Base-by-base conservation (phyloP, 108 stramenopile genomes). In the Parietichytrium sp. region DNA sequence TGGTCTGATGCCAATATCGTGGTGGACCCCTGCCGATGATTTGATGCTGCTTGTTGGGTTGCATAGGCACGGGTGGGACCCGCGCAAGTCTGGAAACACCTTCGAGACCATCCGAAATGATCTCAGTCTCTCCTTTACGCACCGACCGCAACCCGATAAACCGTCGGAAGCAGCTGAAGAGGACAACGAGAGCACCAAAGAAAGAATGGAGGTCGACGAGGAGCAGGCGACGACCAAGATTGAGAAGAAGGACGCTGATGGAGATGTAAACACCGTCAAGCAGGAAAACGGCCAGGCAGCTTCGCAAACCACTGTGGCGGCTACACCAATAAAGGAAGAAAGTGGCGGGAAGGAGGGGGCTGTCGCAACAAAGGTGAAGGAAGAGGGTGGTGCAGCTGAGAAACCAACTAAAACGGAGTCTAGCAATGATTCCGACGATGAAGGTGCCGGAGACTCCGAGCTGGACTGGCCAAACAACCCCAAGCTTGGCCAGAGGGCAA, bases 401-500 rank as follows among this genome's bases (percentile, higher is more conserved):
- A n/a, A n/a, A n/a, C n/a, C n/a, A n/a, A n/a, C n/a, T n/a, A n/a
- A n/a, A n/a, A n/a, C n/a, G n/a, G n/a, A n/a, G n/a, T n/a, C n/a
- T n/a, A n/a, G n/a, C n/a, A n/a, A n/a, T n/a, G n/a, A n/a, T n/a
- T n/a, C n/a, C n/a, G 52, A 23, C 12, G 15, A 53, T 27, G 52
- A 53, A 23, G 18, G 12, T 53, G 52, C 25, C 52, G 52, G 52
- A 23, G 52, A 53, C 52, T 23, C 15, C n/a, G 2, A 53, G 15
- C 25, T 53, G 52, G 29, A 53, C 1, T 72, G 61, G 61, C 61
- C 61, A 25, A 33, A 42, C 13, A 72, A 72, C 61, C 61, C 36
- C 61, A 72, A 72, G 61, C 61, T 72, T 72, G 61, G 61, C 29
- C 33, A 45, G 42, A 33, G 61, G 10, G 61, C 61, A 1, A 72